Base-by-base conservation (phyloP, 2,329 filamentous ascomycete species). In the Phyllosticta ampelicida region DNA sequence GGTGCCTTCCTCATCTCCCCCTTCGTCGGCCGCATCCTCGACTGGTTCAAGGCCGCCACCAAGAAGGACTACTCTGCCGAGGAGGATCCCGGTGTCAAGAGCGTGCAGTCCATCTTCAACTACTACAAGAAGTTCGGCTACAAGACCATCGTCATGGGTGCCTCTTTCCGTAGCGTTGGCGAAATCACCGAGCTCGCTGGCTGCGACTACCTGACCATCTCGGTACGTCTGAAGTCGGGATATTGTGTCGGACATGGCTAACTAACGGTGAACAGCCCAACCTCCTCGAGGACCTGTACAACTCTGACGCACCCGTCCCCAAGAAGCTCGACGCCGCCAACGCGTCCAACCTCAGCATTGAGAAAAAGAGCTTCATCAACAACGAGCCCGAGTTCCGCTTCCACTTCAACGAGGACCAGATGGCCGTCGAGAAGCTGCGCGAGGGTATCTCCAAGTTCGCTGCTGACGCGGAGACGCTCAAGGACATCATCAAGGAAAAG, bases 61-160 rank as follows among this genome's bases (percentile, higher is more conserved):
- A 95, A 95, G 86, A 91, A 95, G 84, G 88, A 94, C 66, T 99
- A 91, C 85, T 71, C 80, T 73, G 83, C 90, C 75, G 79, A 88
- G 76, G 89, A 95, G 75, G 94, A 99, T 81, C 94, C 94, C 60
- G 94, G 94, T 81, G 94, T 99, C 76, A 83, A 89, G 80, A 92
- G 87, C 65, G 94, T 99, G 72, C 83, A 92, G 82, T 73, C 70
- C 76, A 99, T 99, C 80, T 99, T 87, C 86, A 94, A 99, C 85
- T 99, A 99, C 89, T 99, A 99, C 87, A 99, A 99, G 89, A 97
- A 97, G 84, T 89, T 80, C 76, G 90, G 88, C 75, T 96, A 99
- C 86, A 96, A 95, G 70, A 99, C 94, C 75, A 96, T 97, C 69
- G 94, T 99, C 78, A 99, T 99, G 94, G 94, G 94, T 72, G 94